Evolutionary conservation across 148 eudicot species (phyloP).

Genomic region (Pouteria glomerata): DNA sequence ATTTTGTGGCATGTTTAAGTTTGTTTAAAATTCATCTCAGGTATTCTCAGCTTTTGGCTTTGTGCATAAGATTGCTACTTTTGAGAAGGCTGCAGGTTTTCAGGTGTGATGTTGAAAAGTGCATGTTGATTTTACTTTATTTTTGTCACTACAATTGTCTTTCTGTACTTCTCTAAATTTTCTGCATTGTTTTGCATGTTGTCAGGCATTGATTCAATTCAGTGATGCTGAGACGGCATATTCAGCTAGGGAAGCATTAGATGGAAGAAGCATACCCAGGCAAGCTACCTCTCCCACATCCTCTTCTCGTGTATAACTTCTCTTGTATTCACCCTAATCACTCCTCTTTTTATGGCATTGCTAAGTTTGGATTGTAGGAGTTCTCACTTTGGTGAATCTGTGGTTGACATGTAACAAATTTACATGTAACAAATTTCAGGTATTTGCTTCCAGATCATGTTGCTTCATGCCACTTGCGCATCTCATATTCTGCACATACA

Average conservation of each 20-base stretch:
- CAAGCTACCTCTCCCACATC: not conserved
- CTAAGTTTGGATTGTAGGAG: not conserved
- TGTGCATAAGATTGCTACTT: conserved; percentile 86
- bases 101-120: conserved; percentile 41
- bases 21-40: conserved; percentile 18
- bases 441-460: conserved; percentile 77
- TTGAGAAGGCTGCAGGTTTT: conserved; percentile 89
- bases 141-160: not conserved
- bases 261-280: conserved; percentile 88
- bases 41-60: conserved; percentile 85
- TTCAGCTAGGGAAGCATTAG: conserved; percentile 67
- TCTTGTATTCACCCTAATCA: not conserved
- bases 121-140: not conserved
- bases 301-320: not conserved
- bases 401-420: conserved; percentile 1
- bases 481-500: conserved; percentile 80
- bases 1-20: not conserved
- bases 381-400: not conserved
- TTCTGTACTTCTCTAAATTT: not conserved
- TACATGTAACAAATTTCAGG: conserved; percentile 30
- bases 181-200: not conserved
- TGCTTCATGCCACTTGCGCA: conserved; percentile 48
- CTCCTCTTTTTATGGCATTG: not conserved
- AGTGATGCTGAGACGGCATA: conserved; percentile 65
- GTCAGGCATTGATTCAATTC: conserved; percentile 72